phyloP scores from a whole-genome alignment of 108 stramenopile species.

The Mayamaea pseudoterrestris region DNA sequence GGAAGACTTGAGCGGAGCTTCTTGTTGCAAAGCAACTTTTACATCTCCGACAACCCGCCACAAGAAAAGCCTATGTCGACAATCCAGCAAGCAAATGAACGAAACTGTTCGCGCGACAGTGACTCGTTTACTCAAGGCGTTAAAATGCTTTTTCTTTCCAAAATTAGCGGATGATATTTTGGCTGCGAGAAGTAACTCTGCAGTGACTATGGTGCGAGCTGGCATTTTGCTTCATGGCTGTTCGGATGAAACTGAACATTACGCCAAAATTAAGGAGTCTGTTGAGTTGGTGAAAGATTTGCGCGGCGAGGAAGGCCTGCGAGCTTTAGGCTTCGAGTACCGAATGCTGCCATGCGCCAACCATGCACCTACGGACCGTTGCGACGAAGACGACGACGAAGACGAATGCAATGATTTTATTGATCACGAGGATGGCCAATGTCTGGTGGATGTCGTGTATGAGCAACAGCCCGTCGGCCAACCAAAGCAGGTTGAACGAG shows the following conservation, averaged over 20 bases:
- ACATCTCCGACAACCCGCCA: too few species aligned
- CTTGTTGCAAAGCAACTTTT: too few species aligned
- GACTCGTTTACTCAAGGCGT: background rate
- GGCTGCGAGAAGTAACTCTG: background rate
- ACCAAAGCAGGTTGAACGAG: background rate
- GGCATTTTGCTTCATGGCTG: constrained; percentile 22
- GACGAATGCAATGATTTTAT: constrained; percentile 7
- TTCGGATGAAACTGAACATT: constrained; percentile 17
- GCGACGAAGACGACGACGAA: background rate
- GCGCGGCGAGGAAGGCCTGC: constrained; percentile 39
- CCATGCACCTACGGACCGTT: constrained; percentile 6
- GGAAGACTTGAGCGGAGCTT: too few species aligned
- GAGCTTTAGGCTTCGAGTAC: constrained; percentile 45
- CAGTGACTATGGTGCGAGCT: constrained; percentile 9
- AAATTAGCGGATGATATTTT: background rate
- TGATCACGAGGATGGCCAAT: background rate
- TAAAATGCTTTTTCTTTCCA: constrained; percentile 9
- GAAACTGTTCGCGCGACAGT: too few species aligned
- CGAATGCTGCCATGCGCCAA: constrained; percentile 26
- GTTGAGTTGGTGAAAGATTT: constrained; percentile 10
- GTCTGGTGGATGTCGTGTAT: background rate
- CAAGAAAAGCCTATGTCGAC: too few species aligned
- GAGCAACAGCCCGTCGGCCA: background rate
- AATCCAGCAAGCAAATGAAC: too few species aligned
- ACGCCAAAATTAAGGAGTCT: constrained; percentile 3